Base-by-base conservation (phyloP, 495 filamentous ascomycete genomes). In the Aspergillus steynii region DNA sequence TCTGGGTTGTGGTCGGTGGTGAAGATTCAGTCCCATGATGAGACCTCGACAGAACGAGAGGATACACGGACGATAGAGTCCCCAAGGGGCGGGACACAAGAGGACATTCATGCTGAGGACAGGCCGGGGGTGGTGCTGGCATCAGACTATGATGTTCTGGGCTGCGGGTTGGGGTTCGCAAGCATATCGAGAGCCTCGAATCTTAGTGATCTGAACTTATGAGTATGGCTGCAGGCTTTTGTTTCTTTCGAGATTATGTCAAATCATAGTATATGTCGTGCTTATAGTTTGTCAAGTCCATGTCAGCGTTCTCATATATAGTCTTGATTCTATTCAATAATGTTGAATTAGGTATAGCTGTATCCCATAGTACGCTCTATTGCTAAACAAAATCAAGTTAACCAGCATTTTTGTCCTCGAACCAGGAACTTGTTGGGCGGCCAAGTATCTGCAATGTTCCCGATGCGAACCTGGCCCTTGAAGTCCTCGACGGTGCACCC, bases 301-400 rank as follows among this genome's bases (percentile, higher is more conserved):
- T 12, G 37, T 42, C 37, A 42, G 9, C 1, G 3, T 42, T 42
- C 4, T 42, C 10, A 50, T 26, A 50, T 2, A 2, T 50, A 49
- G 1, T 26, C 28, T 9, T 50, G 28, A 26, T 26, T 50, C 20
- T 50, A 50, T 50, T 1, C 5, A 55, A 25, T 55, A 37, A 50
- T 2, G 42, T 52, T 62, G 25, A 28, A 60, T 60, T 54, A 57
- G 64, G 59, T 62, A 66, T 62, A 62, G 62, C 62, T 60, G 59
- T 50, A 48, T 55, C 55, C n/a, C 45, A 37, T 32, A 50, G 31
- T 4, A 50, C 50, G 56, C 46, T 42, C 37, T 42, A 42, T 42
- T 58, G 28, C 20, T 34, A 45, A 1, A 46, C 49, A 20, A 45
- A 25, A 45, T 47, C 42, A 56, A 29, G 28, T 20, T n/a, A 42